phyloP scores from a whole-genome alignment of 768 basidiomycete species.

The Gyrodon lividus region DNA sequence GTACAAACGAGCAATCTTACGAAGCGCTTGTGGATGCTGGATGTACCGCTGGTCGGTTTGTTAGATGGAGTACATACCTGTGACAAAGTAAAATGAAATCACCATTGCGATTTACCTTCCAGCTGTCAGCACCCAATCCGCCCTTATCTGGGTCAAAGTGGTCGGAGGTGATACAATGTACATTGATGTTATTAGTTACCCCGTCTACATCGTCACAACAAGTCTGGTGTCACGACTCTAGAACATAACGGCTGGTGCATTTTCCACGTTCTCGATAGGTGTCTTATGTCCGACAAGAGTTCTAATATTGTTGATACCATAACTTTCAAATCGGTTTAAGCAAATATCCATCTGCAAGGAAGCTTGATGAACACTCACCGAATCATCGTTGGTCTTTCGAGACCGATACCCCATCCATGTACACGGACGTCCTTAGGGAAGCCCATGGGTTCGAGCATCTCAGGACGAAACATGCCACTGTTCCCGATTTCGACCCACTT shows the following conservation, averaged over 20 bases:
- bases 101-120: not conserved
- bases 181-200: slow-evolving; percentile 5
- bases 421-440: slow-evolving; percentile 95
- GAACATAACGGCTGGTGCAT: slow-evolving; percentile 88
- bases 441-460: slow-evolving; percentile 99
- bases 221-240: slow-evolving; percentile 37
- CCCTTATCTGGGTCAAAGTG: too few relatives aligned
- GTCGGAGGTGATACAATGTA: not conserved
- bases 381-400: slow-evolving; percentile 99
- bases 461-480: slow-evolving; percentile 99
- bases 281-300: slow-evolving; percentile 98
- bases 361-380: slow-evolving; percentile 50
- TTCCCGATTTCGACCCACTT: slow-evolving; percentile 99
- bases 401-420: slow-evolving; percentile 92
- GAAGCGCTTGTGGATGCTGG: not conserved
- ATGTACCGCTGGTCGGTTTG: slow-evolving; percentile 8
- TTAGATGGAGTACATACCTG: not conserved
- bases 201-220: not conserved
- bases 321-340: slow-evolving; percentile 45
- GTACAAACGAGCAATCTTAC: not conserved
- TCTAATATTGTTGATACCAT: slow-evolving; percentile 96
- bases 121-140: not conserved
- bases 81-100: not conserved
- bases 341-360: not conserved
- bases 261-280: slow-evolving; percentile 84